Evolutionary conservation across 83 land plant genomes (phyloP).

Genomic region (Isoetes engelmannii): DNA sequence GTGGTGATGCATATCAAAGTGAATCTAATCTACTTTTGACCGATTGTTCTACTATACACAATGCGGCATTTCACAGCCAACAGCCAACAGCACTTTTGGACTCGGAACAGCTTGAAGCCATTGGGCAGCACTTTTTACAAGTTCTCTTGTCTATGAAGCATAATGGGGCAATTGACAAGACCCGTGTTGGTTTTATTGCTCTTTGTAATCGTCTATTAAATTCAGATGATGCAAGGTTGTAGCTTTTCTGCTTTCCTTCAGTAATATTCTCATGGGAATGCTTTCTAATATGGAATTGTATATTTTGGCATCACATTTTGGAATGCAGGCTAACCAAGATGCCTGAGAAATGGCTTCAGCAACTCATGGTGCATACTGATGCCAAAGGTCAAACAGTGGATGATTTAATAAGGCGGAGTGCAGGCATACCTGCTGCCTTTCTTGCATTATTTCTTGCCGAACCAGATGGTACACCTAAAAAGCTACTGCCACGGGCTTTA

Average conservation of each 20-base stretch:
- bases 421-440: conserved; percentile 97
- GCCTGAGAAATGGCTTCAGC: conserved; percentile 90
- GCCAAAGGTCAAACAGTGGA: conserved; percentile 88
- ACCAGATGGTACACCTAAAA: conserved; percentile 92
- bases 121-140: conserved; percentile 85
- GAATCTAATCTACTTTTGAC: not conserved
- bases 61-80: not conserved
- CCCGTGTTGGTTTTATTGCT: conserved; percentile 95
- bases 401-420: conserved; percentile 90
- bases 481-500: conserved; percentile 79
- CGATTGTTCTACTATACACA: not conserved
- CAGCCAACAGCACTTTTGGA: conserved; percentile 49
- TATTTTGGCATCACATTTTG: not conserved
- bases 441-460: conserved; percentile 88
- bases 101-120: conserved; percentile 62
- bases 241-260: not conserved
- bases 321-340: conserved; percentile 59
- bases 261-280: not conserved
- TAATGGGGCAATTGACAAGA: conserved; percentile 98
- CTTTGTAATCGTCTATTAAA: conserved; percentile 94
- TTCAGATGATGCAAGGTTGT: conserved; percentile 78
- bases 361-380: conserved; percentile 64
- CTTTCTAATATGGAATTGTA: not conserved
- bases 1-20: conserved; percentile 20
- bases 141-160: conserved; percentile 96